These are phyloP conservation scores for Auriscalpium vulgare DNA, from an alignment of 768 basidiomycete species.

Conservation along the genomic window DNA sequence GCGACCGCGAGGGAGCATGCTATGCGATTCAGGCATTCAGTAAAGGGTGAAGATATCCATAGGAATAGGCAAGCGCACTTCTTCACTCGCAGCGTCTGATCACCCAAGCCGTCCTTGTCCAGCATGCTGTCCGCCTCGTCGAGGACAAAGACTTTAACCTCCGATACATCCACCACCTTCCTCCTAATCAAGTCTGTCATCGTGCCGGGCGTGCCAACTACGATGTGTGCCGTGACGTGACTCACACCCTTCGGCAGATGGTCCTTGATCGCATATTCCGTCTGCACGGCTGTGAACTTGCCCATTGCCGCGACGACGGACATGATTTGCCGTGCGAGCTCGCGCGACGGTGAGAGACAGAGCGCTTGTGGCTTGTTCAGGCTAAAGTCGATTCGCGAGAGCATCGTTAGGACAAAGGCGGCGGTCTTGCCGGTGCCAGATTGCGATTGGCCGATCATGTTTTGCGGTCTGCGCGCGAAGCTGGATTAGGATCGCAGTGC, in stretches of 20 bases:
- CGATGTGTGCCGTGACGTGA: conserved; percentile 76
- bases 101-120: conserved; percentile 87
- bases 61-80: conserved; percentile 49
- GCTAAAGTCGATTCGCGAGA: conserved; percentile 84
- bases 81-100: conserved; percentile 89
- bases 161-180: conserved; percentile 68
- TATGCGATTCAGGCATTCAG: conserved; percentile 17
- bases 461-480: conserved; percentile 63
- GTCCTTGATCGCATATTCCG: conserved; percentile 94
- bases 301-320: conserved; percentile 91
- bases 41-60: background rate
- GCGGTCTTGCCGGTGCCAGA: conserved; percentile 99
- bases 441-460: conserved; percentile 99
- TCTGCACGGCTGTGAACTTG: conserved; percentile 88
- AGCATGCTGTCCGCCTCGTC: conserved; percentile 99
- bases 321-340: conserved; percentile 97
- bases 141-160: conserved; percentile 88
- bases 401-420: conserved; percentile 95
- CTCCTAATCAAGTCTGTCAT: conserved; percentile 79
- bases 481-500: background rate
- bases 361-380: conserved; percentile 87
- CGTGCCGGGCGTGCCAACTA: conserved; percentile 96
- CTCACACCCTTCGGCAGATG: conserved; percentile 58
- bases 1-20: conserved; percentile 46
- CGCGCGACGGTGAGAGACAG: conserved; percentile 95